Conservation (phyloP, 371 early-diverging fungal genomes). For the Lichtheimia corymbifera region DNA sequence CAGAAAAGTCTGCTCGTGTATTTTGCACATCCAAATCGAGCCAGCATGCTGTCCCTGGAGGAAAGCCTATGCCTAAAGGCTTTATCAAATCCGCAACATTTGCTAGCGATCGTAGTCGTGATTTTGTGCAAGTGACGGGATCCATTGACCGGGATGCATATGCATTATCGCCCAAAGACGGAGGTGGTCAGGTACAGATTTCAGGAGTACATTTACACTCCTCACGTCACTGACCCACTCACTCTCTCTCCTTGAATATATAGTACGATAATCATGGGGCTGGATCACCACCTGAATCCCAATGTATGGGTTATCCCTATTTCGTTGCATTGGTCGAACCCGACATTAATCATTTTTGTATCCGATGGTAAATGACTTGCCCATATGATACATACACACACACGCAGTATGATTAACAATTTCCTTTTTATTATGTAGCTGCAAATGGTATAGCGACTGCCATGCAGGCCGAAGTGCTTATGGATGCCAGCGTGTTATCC, state of each 20-base stretch:
- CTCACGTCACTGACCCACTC: conserved; percentile 10
- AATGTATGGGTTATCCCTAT: conserved; percentile 36
- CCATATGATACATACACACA: not conserved
- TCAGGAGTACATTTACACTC: not conserved
- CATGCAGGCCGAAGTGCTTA: conserved; percentile 26
- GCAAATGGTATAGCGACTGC: conserved; percentile 32
- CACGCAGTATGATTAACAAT: not conserved
- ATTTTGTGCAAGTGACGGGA: conserved; percentile 50
- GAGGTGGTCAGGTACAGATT: conserved; percentile 48
- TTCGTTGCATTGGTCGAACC: conserved; percentile 50
- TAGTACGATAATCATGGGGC: conserved; percentile 35
- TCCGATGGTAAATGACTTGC: conserved; percentile 31
- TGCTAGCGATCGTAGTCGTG: conserved; percentile 5
- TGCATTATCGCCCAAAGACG: conserved; percentile 31
- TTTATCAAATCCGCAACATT: conserved; percentile 47
- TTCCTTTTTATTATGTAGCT: conserved; percentile 15
- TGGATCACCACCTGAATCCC: conserved; percentile 25
- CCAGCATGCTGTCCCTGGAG: conserved; percentile 18
- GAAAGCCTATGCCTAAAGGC: conserved; percentile 37
- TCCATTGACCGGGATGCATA: conserved; percentile 43
- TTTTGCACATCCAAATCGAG: conserved; percentile 22
- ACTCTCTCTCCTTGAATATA: not conserved
- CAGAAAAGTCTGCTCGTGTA: conserved; percentile 36
- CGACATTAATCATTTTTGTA: conserved; percentile 33
- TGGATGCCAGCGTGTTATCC: conserved; percentile 37